Percentiles rank a stretch among this genome's conserved stretches.
These are phyloP conservation scores for Globisporangium nodosum DNA, from an alignment of 352 stramenopile species.

Conservation along the genomic window DNA sequence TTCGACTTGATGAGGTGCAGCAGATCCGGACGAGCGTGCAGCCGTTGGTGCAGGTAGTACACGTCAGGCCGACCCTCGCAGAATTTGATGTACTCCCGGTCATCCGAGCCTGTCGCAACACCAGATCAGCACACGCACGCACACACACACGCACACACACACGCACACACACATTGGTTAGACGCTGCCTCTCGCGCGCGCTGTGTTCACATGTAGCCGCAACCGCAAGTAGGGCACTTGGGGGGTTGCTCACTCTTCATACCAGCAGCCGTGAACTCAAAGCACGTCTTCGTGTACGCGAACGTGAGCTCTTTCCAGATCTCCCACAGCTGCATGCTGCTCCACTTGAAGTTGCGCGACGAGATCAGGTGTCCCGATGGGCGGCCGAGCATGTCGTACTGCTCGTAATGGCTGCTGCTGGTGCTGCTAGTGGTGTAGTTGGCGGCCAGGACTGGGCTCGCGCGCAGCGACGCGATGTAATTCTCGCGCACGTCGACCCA, in stretches of 20 bases:
- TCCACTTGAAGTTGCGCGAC: conserved; percentile 70
- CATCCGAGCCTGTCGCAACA: conserved; percentile 41
- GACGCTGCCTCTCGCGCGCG: background rate
- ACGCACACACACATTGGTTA: conserved; percentile 15
- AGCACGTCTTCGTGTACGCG: conserved; percentile 78
- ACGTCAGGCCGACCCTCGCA: conserved; percentile 68
- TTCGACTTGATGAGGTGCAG: conserved; percentile 80
- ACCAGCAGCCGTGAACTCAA: conserved; percentile 80
- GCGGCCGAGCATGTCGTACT: conserved; percentile 6
- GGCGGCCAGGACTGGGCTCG: conserved; percentile 6
- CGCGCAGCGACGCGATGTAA: conserved; percentile 51
- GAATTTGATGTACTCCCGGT: conserved; percentile 78
- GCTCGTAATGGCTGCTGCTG: conserved; percentile 13
- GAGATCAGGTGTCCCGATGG: conserved; percentile 16
- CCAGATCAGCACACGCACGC: conserved; percentile 4
- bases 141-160: conserved; percentile 3
- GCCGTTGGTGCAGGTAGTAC: conserved; percentile 73
- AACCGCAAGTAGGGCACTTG: background rate
- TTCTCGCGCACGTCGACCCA: conserved; percentile 74
- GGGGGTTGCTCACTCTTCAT: conserved; percentile 63
- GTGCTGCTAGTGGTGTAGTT: background rate
- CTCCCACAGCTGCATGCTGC: conserved; percentile 77
- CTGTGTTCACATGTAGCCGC: conserved; percentile 14
- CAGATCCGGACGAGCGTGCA: conserved; percentile 66
- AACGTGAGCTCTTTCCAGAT: conserved; percentile 82